Evolutionary conservation across 2,329 filamentous ascomycete species (phyloP).

Genomic region (Aspergillus intermedius): DNA sequence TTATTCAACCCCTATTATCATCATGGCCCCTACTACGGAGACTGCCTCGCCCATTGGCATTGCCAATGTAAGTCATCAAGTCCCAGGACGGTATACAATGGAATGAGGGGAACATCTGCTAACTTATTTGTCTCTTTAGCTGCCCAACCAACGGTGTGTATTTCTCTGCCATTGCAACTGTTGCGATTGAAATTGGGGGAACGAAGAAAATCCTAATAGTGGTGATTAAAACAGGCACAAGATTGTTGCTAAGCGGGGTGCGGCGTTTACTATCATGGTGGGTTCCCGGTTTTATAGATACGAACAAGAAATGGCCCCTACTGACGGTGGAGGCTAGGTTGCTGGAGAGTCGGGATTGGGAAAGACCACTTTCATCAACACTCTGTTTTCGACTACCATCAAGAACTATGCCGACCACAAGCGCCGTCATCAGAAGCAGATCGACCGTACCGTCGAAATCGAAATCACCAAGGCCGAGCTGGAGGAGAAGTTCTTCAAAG

Average conservation of each 20-base stretch:
- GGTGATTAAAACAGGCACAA: conserved; percentile 50
- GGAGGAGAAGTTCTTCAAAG: conserved; percentile 99
- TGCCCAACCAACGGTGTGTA: conserved; percentile 62
- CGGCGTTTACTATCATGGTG: conserved; percentile 99
- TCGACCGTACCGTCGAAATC: conserved; percentile 99
- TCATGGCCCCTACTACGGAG: conserved; percentile 52
- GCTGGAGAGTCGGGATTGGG: conserved; percentile 96
- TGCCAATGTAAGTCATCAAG: conserved; percentile 56
- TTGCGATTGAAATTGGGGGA: conserved; percentile 1
- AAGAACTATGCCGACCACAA: conserved; percentile 99
- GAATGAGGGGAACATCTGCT: conserved; percentile 18
- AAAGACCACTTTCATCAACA: conserved; percentile 99
- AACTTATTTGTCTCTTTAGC: conserved; percentile 37
- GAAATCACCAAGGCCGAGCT: conserved; percentile 99
- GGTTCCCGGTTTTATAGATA: conserved; percentile 17
- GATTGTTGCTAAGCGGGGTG: conserved; percentile 76
- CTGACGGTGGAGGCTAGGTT: conserved; percentile 55
- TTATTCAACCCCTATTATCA: conserved; percentile 18
- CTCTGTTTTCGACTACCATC: conserved; percentile 98
- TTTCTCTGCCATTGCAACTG: conserved; percentile 33
- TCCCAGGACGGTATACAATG: not conserved
- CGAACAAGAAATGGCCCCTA: conserved; percentile 2
- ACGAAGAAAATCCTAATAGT: conserved; percentile 16
- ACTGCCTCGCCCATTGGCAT: conserved; percentile 64
- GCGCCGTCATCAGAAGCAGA: conserved; percentile 97